Evolutionary conservation across 2,329 filamentous ascomycete genomes (phyloP), one percentile per base, ranked within the genome.

Genomic region (Colletotrichum cordylinicola): DNA sequence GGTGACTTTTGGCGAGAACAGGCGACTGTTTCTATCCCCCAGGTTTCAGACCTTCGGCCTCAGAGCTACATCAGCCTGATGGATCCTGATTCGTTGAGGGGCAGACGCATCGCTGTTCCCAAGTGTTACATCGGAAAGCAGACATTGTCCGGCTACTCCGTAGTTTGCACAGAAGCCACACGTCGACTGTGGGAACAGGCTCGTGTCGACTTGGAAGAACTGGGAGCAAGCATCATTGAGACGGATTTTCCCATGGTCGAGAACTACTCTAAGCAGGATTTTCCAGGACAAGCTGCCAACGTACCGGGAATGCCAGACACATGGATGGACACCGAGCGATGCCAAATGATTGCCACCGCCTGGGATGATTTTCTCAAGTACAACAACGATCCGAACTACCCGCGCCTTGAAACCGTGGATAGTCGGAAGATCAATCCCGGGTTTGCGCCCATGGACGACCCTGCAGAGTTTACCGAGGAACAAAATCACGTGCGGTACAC

Each of bases 1-100:
- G 66, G 4, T 82, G 90, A 92, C 75, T 92, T 92, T 78, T 92
- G 90, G 86, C 83, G 89, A 6, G 84, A 87, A 18, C 90, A 92
- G 72, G 81, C 80, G 0, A 85, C 86, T 66, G 81, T 91, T 1
- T 55, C 82, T 2, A 79, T 91, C 2, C 85, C 86, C 1, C 77
- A 76, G 2, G 77, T 82, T 0, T 80, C 81, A 13, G 78, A 82
- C 8, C 77, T 82, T 4, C 81, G 82, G 1, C 83, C 86, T 4
- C 48, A 80, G 2, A 83, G 84, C 24, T 84, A 83, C n/a, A 80
- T 80, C 4, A 69, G 73, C 2, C 76, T 90, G 1, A 78, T 79
- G 13, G 68, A 82, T 1, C 18, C 75, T 6, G 75, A 77, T 4
- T 82, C 86, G 0, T 78, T 91, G 2, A 74, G 76, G 24, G 88